These are phyloP conservation scores for Auriscalpium microsporum DNA, from an alignment of 768 basidiomycete species.

Conservation along the genomic window DNA sequence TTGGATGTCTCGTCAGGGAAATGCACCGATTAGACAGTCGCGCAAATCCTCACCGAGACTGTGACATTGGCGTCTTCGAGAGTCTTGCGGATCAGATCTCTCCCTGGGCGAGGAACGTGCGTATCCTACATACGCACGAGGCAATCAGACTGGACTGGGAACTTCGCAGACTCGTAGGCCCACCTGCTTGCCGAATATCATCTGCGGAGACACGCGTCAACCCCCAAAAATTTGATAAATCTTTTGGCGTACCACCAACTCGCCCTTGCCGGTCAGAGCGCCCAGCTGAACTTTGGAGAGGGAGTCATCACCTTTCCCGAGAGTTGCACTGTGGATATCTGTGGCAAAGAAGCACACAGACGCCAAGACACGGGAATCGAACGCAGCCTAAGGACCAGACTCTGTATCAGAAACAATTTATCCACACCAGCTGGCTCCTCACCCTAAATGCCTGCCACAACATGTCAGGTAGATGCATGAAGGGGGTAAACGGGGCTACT, in stretches of 20 bases:
- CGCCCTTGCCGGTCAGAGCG: slow-evolving; percentile 70
- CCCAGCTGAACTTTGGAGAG: slow-evolving; percentile 66
- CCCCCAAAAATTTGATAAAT: not conserved
- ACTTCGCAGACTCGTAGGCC: not conserved
- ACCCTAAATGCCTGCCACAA: slow-evolving; percentile 42
- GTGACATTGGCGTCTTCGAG: slow-evolving; percentile 75
- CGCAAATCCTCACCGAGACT: slow-evolving; percentile 46
- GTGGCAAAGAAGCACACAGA: slow-evolving; percentile 95
- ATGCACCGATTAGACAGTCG: not conserved
- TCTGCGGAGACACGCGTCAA: slow-evolving; percentile 31
- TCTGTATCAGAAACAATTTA: not conserved
- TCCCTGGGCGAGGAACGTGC: slow-evolving; percentile 81
- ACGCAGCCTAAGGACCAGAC: slow-evolving; percentile 55
- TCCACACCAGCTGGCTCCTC: not conserved
- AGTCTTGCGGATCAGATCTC: slow-evolving; percentile 74
- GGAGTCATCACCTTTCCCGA: slow-evolving; percentile 81
- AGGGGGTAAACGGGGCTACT: slow-evolving; percentile 26
- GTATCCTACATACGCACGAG: slow-evolving; percentile 52
- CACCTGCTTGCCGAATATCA: slow-evolving; percentile 95
- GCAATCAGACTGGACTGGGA: no score
- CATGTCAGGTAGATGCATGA: slow-evolving; percentile 20
- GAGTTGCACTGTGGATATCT: slow-evolving; percentile 80
- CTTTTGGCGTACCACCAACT: slow-evolving; percentile 56
- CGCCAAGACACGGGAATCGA: slow-evolving; percentile 74
- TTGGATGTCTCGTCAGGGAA: not conserved